Evolutionary conservation across 148 eudicot genomes (phyloP).

Genomic region (Persicaria maculosa): DNA sequence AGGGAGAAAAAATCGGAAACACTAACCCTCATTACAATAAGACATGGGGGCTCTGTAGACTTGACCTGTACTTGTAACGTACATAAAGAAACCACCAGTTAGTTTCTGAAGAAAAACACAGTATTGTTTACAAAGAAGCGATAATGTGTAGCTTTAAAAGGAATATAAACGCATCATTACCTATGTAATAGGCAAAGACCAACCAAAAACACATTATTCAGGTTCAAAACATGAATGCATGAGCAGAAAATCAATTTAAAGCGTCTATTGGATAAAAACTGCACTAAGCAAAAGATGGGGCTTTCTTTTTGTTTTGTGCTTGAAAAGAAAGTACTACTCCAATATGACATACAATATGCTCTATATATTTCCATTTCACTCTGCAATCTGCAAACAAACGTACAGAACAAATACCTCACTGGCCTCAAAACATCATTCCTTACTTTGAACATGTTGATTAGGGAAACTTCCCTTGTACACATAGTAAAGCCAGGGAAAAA

Average conservation of each 20-base stretch:
- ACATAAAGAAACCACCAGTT: conserved; percentile 1
- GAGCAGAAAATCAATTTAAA: too few species aligned
- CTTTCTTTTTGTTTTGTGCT: too few species aligned
- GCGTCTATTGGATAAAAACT: too few species aligned
- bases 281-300: neutral
- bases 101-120: neutral
- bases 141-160: neutral
- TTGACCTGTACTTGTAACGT: conserved; percentile 44
- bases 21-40: conserved; percentile 61
- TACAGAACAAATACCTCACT: too few species aligned
- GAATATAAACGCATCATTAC: neutral
- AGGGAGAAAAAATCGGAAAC: conserved; percentile 12
- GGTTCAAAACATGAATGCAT: too few species aligned
- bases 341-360: neutral
- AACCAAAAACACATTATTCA: neutral
- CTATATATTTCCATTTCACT: neutral
- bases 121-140: neutral
- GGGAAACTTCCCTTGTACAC: too few species aligned
- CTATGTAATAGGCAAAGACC: neutral
- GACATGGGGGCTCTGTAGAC: conserved; percentile 43
- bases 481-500: neutral
- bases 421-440: too few species aligned
- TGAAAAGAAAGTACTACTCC: too few species aligned
- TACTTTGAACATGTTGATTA: too few species aligned
- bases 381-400: neutral